A percentile compares a stretch with the other conserved stretches of the same genome.
phyloP scores from a whole-genome alignment of 1,139 yeast genomes.

The Suhomyces coccinellae region DNA sequence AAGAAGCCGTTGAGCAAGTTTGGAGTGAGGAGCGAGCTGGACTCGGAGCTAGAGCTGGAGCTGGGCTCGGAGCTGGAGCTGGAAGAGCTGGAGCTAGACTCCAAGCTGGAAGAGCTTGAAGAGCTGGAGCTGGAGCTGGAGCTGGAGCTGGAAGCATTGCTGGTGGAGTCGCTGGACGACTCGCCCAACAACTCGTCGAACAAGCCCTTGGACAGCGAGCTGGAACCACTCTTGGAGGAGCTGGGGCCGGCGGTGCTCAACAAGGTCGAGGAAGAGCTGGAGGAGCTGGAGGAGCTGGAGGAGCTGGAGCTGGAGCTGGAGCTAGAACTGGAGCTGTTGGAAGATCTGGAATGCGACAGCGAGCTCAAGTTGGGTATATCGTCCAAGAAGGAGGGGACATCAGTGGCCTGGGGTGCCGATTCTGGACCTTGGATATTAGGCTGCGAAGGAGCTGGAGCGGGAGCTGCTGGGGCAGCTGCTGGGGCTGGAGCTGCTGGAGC shows the following conservation, averaged over 20 bases:
- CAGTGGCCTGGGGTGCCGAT: conserved; percentile 1
- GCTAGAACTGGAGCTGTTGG: conserved; percentile 9
- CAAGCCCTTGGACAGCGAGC: conserved; percentile 3
- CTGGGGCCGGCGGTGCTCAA: conserved; percentile 8
- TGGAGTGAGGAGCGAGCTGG: neutral
- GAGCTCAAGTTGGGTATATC: conserved; percentile 9
- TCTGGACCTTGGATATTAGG: conserved; percentile 4
- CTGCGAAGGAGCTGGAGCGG: conserved; percentile 5
- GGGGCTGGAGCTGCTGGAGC: conserved; percentile 9
- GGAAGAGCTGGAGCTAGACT: conserved; percentile 1
- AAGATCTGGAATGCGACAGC: neutral
- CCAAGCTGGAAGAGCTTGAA: conserved; percentile 5
- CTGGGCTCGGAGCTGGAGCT: neutral
- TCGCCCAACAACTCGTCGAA: neutral
- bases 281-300: conserved; percentile 16
- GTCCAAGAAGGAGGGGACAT: conserved; percentile 5
- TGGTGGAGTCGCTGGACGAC: neutral
- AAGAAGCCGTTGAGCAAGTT: neutral
- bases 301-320: conserved; percentile 15
- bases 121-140: conserved; percentile 4
- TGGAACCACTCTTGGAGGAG: neutral
- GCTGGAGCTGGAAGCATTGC: conserved; percentile 7
- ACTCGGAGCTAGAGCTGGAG: neutral
- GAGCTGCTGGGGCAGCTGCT: conserved; percentile 9
- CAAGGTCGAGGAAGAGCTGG: conserved; percentile 11